A percentile compares a stretch with the other conserved stretches of the same genome.
These are phyloP conservation scores for Aspergillus transmontanensis DNA, from an alignment of 2,329 filamentous ascomycete species.

Conservation along the genomic window DNA sequence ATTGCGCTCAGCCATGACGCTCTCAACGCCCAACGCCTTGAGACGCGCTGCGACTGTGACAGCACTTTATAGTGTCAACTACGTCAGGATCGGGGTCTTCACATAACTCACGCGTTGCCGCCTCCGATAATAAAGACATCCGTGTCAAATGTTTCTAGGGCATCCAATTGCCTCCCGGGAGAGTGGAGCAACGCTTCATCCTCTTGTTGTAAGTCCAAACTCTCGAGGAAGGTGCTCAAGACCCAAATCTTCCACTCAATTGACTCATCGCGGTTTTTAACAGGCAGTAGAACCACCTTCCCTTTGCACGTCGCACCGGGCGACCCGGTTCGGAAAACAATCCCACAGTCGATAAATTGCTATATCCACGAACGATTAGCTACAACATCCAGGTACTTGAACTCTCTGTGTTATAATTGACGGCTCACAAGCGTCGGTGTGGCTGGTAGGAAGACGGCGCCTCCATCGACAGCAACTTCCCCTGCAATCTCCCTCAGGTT, in stretches of 20 bases:
- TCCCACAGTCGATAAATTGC: slow-evolving; percentile 35
- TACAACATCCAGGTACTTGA: not conserved
- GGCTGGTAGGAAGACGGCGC: slow-evolving; percentile 15
- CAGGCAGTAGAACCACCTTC: slow-evolving; percentile 34
- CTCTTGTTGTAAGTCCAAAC: slow-evolving; percentile 28
- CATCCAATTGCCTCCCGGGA: slow-evolving; percentile 15
- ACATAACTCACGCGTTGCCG: slow-evolving; percentile 41
- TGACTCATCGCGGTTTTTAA: slow-evolving; percentile 5
- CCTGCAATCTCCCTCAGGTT: slow-evolving; percentile 3
- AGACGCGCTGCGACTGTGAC: slow-evolving; percentile 48
- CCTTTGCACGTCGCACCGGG: slow-evolving; percentile 36
- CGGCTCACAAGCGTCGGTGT: slow-evolving; percentile 19
- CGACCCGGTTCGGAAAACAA: slow-evolving; percentile 35
- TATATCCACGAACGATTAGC: slow-evolving; percentile 5
- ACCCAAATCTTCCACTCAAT: slow-evolving; percentile 33
- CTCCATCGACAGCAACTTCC: slow-evolving; percentile 15
- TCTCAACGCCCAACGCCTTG: slow-evolving; percentile 45
- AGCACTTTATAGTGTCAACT: slow-evolving; percentile 29
- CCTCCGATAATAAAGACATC: slow-evolving; percentile 43
- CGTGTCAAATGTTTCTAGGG: slow-evolving; percentile 21
- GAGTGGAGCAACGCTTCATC: slow-evolving; percentile 15
- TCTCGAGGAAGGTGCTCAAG: slow-evolving; percentile 26
- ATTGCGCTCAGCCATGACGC: slow-evolving; percentile 49
- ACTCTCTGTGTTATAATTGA: not conserved
- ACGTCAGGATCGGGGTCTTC: not conserved